Conservation (phyloP, 495 filamentous ascomycete genomes). For the Neurospora tetrasperma region DNA sequence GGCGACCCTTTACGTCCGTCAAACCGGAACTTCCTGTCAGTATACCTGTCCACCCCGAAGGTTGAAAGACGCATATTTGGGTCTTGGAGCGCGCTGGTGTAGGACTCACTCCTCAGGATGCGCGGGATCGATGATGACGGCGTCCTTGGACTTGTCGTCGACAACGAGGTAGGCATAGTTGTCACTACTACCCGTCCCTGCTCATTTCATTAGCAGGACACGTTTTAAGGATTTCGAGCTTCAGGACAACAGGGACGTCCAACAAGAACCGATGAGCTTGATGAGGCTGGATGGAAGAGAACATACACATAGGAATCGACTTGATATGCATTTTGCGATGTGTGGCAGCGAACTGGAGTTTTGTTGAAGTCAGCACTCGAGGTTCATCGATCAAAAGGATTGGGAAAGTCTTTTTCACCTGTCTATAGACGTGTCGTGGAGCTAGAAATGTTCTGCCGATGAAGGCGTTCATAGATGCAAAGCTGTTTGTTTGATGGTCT, state of each 20-base stretch:
- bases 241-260: neutral
- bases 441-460: slow-evolving; percentile 16
- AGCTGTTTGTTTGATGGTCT: neutral
- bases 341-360: slow-evolving; percentile 18
- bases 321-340: slow-evolving; percentile 78
- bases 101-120: slow-evolving; percentile 73
- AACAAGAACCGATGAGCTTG: neutral
- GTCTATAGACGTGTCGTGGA: slow-evolving; percentile 10
- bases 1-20: slow-evolving; percentile 48
- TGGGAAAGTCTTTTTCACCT: neutral
- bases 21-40: neutral
- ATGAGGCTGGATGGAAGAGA: neutral
- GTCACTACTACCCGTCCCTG: slow-evolving; percentile 81
- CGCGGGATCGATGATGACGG: slow-evolving; percentile 94
- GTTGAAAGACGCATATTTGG: neutral
- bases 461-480: slow-evolving; percentile 23
- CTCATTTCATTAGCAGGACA: neutral
- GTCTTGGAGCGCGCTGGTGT: neutral
- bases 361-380: neutral
- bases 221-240: neutral
- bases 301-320: slow-evolving; percentile 97
- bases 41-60: neutral
- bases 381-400: slow-evolving; percentile 5
- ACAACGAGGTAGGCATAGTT: slow-evolving; percentile 96
- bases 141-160: slow-evolving; percentile 77